Base-by-base conservation (phyloP, 2,329 filamentous ascomycete species). In the Fusarium pseudonygamai region DNA sequence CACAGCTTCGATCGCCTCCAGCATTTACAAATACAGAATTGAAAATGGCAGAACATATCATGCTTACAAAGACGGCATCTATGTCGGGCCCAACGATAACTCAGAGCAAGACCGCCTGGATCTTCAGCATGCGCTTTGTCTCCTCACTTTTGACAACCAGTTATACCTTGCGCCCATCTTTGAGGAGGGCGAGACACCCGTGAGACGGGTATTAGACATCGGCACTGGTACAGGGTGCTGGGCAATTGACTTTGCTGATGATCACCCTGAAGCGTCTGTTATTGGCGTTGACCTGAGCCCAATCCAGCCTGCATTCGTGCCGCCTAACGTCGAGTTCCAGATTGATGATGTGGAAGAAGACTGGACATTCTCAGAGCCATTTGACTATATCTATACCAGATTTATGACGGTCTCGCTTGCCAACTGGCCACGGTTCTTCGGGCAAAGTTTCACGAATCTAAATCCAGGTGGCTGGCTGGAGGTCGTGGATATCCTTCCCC, bases 1-100 rank as follows among this genome's bases (percentile, higher is more conserved):
- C 13, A 78, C 71, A 14, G 68, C 69, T 6, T 77, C 73, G 5
- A 20, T 79, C 9, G 47, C 52, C 30, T 69, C 60, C 1, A 76
- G 67, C 9, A 68, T 79, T 28, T 64, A 73, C 30, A 71, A 68
- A 12, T 78, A 70, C 30, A 67, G 77, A 32, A 39, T 66, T 30
- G 77, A 79, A 28, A 78, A 79, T 30, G 78, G 78, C 11, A 70
- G 78, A 13, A 77, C 75, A 1, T 79, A 79, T 37, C 78, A 79
- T 39, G 73, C 62, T 4, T 74, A 76, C 58, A 78, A 79, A 36
- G 79, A 79, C 8, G 69, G 71, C 14, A 55, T 43, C 5, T 73
- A 73, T 40, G 32, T 62, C 2, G 50, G 56, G 10, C 71, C 71
- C 5, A 73, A 69, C 30, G 65, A 72, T 52, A 12, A 26, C 14